Base-by-base conservation (phyloP, 2,329 filamentous ascomycete genomes). In the Leptographium radiaticola region DNA sequence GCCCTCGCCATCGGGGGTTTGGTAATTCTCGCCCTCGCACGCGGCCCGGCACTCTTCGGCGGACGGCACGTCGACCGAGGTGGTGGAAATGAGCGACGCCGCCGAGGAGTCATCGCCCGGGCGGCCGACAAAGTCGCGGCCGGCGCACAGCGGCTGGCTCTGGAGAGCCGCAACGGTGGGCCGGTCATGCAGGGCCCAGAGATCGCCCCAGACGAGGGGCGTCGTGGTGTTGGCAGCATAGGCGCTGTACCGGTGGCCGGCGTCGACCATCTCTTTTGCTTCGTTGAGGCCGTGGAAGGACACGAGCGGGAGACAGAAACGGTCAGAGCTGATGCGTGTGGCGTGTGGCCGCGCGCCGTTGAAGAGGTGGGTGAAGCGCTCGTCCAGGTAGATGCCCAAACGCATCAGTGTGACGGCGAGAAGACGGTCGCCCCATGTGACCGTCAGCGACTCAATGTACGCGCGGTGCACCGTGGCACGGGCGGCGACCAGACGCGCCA, bases 391-490 rank as follows among this genome's bases (percentile, higher is more conserved):
- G 44, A 80, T 66, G 13, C 74, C 77, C 6, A 76, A 62, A 62
- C 73, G 73, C 63, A 76, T 73, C 49, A 80, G 63, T 38, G 75
- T 75, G 25, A 70, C 75, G 34, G 76, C 74, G 8, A 81, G 68
- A 20, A 81, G 66, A 51, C 71, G 71, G 62, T 80, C 77, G 52
- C 77, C 77, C 69, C 70, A 79, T 4, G 70, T 74, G 58, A 77
- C 74, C 2, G 71, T 69, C 16, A 78, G 67, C 2, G 76, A 75
- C 53, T 73, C 70, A 15, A 68, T 55, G 57, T 79, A 72, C 11
- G 71, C 71, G 52, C 67, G 63, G 16, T 67, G 65, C 13, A 76
- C 70, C 6, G 74, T 62, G 15, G 70, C 64, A 2, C 69, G 68
- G 52, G 70, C 66, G 30, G 66, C 62, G 56, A 77, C 73, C 5